A percentile compares a stretch with the other conserved stretches of the same genome.
Conservation (phyloP, 1,284 basidiomycete species). For the Irpex lacteus region DNA sequence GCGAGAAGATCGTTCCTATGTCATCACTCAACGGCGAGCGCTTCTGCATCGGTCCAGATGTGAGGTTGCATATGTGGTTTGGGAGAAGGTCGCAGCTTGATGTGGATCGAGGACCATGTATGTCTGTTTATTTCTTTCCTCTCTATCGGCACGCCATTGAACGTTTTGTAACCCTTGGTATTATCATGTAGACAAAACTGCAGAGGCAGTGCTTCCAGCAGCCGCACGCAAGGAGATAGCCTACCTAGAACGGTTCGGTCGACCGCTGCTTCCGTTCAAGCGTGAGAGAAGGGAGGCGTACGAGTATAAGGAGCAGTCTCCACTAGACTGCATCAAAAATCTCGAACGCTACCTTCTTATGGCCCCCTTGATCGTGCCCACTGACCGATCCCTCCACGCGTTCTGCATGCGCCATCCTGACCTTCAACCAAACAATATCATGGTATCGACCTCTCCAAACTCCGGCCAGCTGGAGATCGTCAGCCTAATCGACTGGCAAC, state of each 20-base stretch:
- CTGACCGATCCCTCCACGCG: constrained; percentile 25
- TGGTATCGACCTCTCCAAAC: constrained; percentile 31
- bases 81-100: constrained; percentile 47
- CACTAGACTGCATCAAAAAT: constrained; percentile 39
- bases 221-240: constrained; percentile 48
- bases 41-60: constrained; percentile 51
- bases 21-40: constrained; percentile 29
- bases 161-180: no score
- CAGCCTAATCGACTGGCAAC: constrained; percentile 15
- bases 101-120: constrained; percentile 49
- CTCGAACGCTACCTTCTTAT: constrained; percentile 35
- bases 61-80: constrained; percentile 41
- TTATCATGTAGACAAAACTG: constrained; percentile 41
- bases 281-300: constrained; percentile 43
- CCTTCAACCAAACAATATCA: constrained; percentile 36
- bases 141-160: no score
- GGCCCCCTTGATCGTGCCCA: constrained; percentile 36
- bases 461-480: constrained; percentile 27
- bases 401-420: constrained; percentile 39
- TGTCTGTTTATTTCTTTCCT: no score
- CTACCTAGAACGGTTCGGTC: constrained; percentile 41
- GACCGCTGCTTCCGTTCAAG: constrained; percentile 44
- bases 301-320: constrained; percentile 47
- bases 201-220: constrained; percentile 42
- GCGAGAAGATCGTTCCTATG: constrained; percentile 27